These are phyloP conservation scores for Populus ilicifolia DNA, from an alignment of 345 rosid genomes.

Conservation along the genomic window DNA sequence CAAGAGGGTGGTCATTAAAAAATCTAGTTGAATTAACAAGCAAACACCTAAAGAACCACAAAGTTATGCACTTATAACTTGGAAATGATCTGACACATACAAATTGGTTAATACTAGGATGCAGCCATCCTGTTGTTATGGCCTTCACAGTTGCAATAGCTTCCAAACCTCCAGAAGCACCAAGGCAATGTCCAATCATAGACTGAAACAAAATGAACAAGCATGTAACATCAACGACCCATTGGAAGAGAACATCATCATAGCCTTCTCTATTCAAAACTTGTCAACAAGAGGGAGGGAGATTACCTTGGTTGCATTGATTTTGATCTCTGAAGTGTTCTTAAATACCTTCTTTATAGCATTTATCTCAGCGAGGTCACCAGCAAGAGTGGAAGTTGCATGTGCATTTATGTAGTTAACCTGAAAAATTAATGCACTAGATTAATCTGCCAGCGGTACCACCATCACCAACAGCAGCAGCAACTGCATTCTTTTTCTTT, in stretches of 20 bases:
- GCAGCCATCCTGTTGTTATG: conserved; percentile 92
- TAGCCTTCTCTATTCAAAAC: not conserved
- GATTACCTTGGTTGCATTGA: conserved; percentile 91
- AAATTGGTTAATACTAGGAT: conserved; percentile 89
- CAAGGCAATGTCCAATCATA: conserved; percentile 99
- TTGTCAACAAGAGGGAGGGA: conserved; percentile 10
- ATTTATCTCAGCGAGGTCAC: conserved; percentile 97
- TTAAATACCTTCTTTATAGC: conserved; percentile 94
- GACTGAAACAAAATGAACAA: conserved; percentile 48
- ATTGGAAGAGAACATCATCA: not conserved
- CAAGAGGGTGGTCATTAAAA: not conserved
- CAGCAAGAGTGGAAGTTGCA: conserved; percentile 96
- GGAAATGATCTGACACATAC: conserved; percentile 41
- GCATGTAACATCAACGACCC: conserved; percentile 3
- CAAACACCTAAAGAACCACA: not conserved
- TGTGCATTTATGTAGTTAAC: conserved; percentile 97
- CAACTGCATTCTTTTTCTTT: not conserved
- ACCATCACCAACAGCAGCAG: not conserved
- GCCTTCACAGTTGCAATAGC: conserved; percentile 90
- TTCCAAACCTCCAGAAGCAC: conserved; percentile 98
- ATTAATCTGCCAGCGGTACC: not conserved
- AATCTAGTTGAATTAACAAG: not conserved
- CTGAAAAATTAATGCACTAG: conserved; percentile 33
- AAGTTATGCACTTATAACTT: not conserved
- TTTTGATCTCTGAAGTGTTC: conserved; percentile 74